phyloP scores from a whole-genome alignment of 495 filamentous ascomycete species.

The Penicillium maclennaniae region DNA sequence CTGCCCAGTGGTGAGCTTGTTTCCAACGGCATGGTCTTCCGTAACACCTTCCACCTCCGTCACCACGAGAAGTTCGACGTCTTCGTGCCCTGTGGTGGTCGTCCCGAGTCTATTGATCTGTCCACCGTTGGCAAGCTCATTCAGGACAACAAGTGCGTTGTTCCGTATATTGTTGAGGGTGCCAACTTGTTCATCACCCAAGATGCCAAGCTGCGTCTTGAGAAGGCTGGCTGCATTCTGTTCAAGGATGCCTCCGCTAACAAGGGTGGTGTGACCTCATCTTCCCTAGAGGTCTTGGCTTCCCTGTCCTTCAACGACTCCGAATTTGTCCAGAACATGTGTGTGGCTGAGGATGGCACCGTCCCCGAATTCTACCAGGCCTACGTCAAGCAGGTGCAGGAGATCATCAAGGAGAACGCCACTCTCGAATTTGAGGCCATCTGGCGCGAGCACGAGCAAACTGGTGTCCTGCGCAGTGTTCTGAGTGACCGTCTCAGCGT shows the following conservation, averaged over 20 bases:
- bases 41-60: conserved; percentile 93
- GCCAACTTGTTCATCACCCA: conserved; percentile 99
- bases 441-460: conserved; percentile 88
- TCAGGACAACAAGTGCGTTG: conserved; percentile 69
- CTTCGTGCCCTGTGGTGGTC: conserved; percentile 95
- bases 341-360: conserved; percentile 69
- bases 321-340: conserved; percentile 91
- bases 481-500: conserved; percentile 83
- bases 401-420: conserved; percentile 84
- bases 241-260: conserved; percentile 99
- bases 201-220: conserved; percentile 91
- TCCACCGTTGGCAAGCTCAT: conserved; percentile 81
- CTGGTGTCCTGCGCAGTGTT: conserved; percentile 70
- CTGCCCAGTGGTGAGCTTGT: conserved; percentile 84
- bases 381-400: conserved; percentile 90
- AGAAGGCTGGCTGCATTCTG: conserved; percentile 86
- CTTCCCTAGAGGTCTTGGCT: conserved; percentile 91
- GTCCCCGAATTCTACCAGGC: conserved; percentile 85
- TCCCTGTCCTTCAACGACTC: conserved; percentile 89
- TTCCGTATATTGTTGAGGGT: conserved; percentile 96
- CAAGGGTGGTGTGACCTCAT: conserved; percentile 98
- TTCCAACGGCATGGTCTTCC: conserved; percentile 90
- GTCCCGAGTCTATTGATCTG: conserved; percentile 94
- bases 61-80: conserved; percentile 69
- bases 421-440: conserved; percentile 94